Evolutionary conservation across 2,329 filamentous ascomycete species (phyloP), one percentile per base, ranked within the genome.

Genomic region (Hymenoscyphus fructigenus): DNA sequence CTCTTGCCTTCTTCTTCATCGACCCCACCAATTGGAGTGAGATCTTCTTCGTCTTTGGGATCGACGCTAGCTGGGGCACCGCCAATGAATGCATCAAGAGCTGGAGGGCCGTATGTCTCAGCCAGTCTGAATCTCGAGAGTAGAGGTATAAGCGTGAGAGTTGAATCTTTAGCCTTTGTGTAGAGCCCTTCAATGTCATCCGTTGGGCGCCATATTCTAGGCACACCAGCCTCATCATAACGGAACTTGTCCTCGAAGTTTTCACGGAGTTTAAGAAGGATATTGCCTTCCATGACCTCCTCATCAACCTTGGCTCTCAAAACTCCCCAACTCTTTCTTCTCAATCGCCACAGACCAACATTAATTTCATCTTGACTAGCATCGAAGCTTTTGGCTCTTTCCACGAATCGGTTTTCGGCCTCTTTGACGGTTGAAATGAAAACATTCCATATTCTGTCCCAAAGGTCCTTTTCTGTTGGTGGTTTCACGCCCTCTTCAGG

Each of bases 171-270:
- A 3, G 95, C 94, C 68, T 88, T 90, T 41, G 93, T 97, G 78
- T 98, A 99, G 53, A 96, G 82, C 57, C 94, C 93, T 80, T 99
- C 95, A 67, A 99, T 99, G 75, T 99, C 95, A 76, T 99, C 95
- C 1, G 90, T 93, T 1, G 95, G 95, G 28, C 93, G 88, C 95
- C 95, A 99, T 78, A 99, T 97, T 66, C 95, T 86, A 5, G 95
- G 95, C 4, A 99, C 95, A 29, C 95, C 95, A 6, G 88, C 88
- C 66, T 97, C 93, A 73, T 99, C 95, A 74, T 99, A 99, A 69
- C 95, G 90, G 85, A 99, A 99, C 79, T 97, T 97, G 81, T 99
- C 95, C 79, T 99, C 95, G 71, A 99, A 99, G 80, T 97, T 98
- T 78, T 99, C 95, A 41, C 95, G 88, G 60, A 99, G 86, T 82